These are phyloP conservation scores for Calendula officinalis DNA, from an alignment of 129 eudicot species.

Conservation along the genomic window DNA sequence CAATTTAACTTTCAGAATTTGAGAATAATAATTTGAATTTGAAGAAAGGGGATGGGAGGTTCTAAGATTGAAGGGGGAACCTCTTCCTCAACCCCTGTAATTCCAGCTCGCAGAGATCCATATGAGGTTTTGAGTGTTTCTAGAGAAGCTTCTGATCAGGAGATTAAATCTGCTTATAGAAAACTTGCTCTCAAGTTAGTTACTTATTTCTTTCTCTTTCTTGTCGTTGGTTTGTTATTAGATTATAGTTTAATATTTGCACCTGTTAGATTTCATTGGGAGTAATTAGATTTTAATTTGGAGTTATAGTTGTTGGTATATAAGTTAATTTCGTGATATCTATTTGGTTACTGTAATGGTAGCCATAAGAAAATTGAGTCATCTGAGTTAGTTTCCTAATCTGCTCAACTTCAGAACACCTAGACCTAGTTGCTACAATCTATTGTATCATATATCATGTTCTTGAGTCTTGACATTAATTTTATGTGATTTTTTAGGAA, in stretches of 20 bases:
- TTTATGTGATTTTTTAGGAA: too few species aligned
- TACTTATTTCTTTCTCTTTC: not conserved
- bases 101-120: conserved; percentile 68
- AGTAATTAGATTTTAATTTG: too few species aligned
- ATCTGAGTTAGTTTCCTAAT: too few species aligned
- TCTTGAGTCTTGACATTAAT: too few species aligned
- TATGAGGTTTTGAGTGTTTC: conserved; percentile 74
- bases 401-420: too few species aligned
- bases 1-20: conserved; percentile 4
- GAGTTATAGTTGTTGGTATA: too few species aligned
- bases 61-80: conserved; percentile 57
- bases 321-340: too few species aligned
- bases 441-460: too few species aligned
- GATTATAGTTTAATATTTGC: not conserved
- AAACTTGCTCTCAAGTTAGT: conserved; percentile 94
- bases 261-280: too few species aligned
- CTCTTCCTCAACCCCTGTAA: conserved; percentile 46
- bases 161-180: conserved; percentile 84
- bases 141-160: conserved; percentile 78
- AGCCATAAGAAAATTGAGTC: too few species aligned
- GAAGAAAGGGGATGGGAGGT: conserved; percentile 36
- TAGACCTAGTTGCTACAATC: too few species aligned
- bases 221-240: not conserved
- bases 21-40: not conserved
- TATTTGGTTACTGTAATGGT: too few species aligned